Evolutionary conservation across 2,329 filamentous ascomycete species (phyloP), one percentile per base, ranked within the genome.

Genomic region (Coniella lustricola): DNA sequence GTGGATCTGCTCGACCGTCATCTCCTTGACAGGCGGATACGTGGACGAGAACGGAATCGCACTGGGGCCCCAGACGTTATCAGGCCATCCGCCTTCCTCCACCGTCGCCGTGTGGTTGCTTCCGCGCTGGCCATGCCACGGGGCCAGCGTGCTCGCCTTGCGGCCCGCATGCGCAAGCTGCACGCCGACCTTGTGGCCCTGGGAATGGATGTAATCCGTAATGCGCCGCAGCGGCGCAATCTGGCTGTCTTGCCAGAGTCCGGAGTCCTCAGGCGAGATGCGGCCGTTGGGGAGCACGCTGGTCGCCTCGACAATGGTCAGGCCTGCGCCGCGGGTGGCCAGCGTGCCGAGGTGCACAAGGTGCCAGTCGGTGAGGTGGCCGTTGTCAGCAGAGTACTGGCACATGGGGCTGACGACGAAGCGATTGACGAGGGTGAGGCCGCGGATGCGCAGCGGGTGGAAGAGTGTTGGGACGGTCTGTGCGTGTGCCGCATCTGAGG

Each of bases 181-280:
- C 53, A 95, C 83, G 44, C 79, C 88, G 45, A 87, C 81, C 55
- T 85, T 81, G 60, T 89, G 82, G 61, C 75, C 77, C 66, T 95
- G 90, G 21, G 77, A 81, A 69, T 94, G 89, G 2, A 85, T 79
- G 54, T 90, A 94, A 53, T 94, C 86, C 32, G 83, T 79, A 39
- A 91, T 76, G 51, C 78, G 76, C 61, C 75, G 77, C 50, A 94
- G 68, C 0, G 83, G 82, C 54, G 76, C 82, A 52, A 90, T 84
- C 64, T 96, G 90, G 31, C 76, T 81, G 64, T 95, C 90, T 54
- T 85, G 75, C 90, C 90, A 96, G 7, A 96, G 68, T 1, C 90
- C 89, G 12, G 72, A 68, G 62, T 91, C 87, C 63, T 90, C 75
- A 1, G 89, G 88, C 1, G 86, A 85, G 70, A 95, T 95, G 48